Conservation (phyloP, 2,329 filamentous ascomycete genomes). For the Penicillium sp. region DNA sequence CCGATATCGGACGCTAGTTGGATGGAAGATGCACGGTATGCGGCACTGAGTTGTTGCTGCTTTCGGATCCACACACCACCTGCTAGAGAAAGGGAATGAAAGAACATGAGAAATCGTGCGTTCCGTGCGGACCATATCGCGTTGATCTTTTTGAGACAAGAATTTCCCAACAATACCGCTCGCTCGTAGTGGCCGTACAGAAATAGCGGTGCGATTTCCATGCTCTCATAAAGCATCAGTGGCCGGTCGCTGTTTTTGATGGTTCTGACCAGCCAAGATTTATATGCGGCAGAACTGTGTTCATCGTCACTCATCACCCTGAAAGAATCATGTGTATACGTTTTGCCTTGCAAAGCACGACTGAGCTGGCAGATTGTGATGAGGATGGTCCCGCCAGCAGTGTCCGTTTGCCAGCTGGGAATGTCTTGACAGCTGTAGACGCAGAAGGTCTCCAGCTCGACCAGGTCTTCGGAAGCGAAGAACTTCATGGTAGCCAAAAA, state of each 20-base stretch:
- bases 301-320: background rate
- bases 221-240: background rate
- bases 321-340: background rate
- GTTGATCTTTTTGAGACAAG: conserved; percentile 2
- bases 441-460: background rate
- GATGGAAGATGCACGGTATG: background rate
- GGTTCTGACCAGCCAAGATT: background rate
- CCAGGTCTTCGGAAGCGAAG: background rate
- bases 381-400: conserved; percentile 2
- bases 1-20: background rate
- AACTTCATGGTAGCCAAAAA: conserved; percentile 49
- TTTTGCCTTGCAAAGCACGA: conserved; percentile 4
- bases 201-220: background rate
- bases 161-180: conserved; percentile 1
- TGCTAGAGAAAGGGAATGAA: background rate
- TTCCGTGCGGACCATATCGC: conserved; percentile 1
- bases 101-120: background rate
- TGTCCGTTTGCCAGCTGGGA: conserved; percentile 1
- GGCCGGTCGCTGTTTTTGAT: background rate
- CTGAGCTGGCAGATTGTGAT: conserved; percentile 1
- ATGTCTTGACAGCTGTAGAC: background rate
- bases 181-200: conserved; percentile 1
- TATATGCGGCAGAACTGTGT: background rate
- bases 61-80: background rate
- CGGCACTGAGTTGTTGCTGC: background rate